Conservation (phyloP, 140 eudicot species). For the Bidens hawaiensis region DNA sequence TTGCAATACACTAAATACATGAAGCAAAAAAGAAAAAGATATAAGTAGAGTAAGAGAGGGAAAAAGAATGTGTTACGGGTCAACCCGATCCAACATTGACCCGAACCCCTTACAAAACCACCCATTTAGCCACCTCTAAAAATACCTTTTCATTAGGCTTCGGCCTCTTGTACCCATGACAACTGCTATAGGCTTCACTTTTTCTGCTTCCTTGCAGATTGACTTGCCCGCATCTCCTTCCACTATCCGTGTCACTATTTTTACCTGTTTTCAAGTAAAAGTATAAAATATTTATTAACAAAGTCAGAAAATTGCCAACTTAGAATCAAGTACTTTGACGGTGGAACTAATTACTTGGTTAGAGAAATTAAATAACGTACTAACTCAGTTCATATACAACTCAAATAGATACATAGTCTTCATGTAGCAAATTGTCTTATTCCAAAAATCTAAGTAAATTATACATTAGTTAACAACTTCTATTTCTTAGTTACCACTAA, state of each 20-base stretch:
- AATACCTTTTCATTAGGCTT: conserved; percentile 74
- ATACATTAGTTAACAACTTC: no score
- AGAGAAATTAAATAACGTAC: neutral
- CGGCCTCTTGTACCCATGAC: conserved; percentile 96
- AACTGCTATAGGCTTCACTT: conserved; percentile 82
- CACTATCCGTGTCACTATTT: conserved; percentile 68
- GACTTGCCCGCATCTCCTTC: conserved; percentile 99
- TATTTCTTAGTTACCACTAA: no score
- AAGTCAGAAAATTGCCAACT: neutral
- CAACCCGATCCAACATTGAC: neutral
- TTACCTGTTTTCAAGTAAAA: conserved; percentile 38
- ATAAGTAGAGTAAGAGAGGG: neutral
- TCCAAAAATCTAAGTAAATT: neutral
- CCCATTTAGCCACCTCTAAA: neutral
- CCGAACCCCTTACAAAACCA: neutral
- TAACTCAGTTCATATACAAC: no score
- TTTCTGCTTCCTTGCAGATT: conserved; percentile 91
- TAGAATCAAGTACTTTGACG: neutral
- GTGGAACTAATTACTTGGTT: neutral
- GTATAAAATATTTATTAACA: neutral
- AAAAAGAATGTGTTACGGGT: neutral
- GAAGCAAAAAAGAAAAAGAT: neutral
- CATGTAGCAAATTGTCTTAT: neutral
- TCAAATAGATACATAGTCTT: neutral
- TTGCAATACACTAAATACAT: conserved; percentile 59